A percentile compares a stretch with the other conserved stretches of the same genome.
phyloP scores from a whole-genome alignment of 306 rosid genomes.

The Prunus salicina region DNA sequence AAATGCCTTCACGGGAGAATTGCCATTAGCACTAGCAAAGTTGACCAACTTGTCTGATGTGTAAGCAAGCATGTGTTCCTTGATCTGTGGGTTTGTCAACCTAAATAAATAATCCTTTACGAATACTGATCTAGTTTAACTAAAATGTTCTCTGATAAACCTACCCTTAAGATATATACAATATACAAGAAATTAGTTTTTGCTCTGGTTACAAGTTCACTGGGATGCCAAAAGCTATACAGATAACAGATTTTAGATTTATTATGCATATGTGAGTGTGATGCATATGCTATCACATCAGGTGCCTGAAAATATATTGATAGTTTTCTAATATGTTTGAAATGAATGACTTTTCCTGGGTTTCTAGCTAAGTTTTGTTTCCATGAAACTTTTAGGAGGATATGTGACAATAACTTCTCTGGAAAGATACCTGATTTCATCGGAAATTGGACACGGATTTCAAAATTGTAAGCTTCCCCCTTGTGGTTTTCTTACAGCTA shows the following conservation, averaged over 20 bases:
- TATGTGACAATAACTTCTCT: constrained; percentile 66
- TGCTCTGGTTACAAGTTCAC: no score
- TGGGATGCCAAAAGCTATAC: no score
- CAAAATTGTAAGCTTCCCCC: constrained; percentile 65
- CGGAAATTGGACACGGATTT: constrained; percentile 53
- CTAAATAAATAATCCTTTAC: background rate
- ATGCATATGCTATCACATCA: background rate
- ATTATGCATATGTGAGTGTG: background rate
- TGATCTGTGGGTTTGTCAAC: constrained; percentile 6
- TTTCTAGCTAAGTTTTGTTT: constrained; percentile 17
- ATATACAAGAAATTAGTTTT: no score
- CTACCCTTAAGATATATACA: no score
- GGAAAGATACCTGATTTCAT: constrained; percentile 85
- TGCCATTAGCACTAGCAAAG: constrained; percentile 64
- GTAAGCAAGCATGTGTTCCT: constrained; percentile 45
- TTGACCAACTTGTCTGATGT: constrained; percentile 74
- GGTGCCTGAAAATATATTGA: background rate
- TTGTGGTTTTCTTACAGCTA: constrained; percentile 17
- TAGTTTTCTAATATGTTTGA: background rate
- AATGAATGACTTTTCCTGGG: background rate
- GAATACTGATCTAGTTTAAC: no score
- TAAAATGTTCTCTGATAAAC: background rate
- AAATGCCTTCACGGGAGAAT: constrained; percentile 72
- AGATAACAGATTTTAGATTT: background rate
- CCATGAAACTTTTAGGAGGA: constrained; percentile 58